Evolutionary conservation across 768 basidiomycete genomes (phyloP), one percentile per base, ranked within the genome.

Genomic region (Ramaria sp.): DNA sequence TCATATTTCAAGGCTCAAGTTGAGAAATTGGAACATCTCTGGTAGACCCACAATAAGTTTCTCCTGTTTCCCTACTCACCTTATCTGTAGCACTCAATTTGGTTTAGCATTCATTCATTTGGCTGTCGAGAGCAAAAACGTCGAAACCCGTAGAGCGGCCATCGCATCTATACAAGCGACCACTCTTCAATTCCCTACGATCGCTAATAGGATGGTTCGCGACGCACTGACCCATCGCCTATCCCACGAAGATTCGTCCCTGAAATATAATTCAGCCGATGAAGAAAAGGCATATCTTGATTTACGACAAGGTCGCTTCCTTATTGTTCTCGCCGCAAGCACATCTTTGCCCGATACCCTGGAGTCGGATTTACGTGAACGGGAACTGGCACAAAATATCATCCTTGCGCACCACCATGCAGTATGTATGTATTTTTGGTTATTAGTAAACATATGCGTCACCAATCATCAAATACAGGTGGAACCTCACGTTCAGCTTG

Each of bases 341-440:
- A 74, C 74, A 0, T 60, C 75, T 2, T 75, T 81, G 52, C 64
- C 63, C 0, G 75, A 76, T 9, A 72, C 71, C 13, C 61, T 74
- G 2, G 75, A 76, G 6, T 51, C 60, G 1, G 59, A 61, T 1
- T 53, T 71, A 8, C 67, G 73, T 50, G 80, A 82, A 58, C 62
- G 66, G 3, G 56, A 78, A 24, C 60, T 87, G 16, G 69, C 76
- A 1, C 70, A 85, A 24, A 68, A 79, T 48, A 58, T 91, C 13
- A 73, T 90, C 16, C 62, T 94, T 34, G 79, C 80, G 0, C 89
- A 95, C 64, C 91, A 94, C 68, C 73, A 78, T 6, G 68, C 69
- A 41, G 71, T 81, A 47, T 72, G 86, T 87, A 50, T 58, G 83
- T 73, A 52, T 16, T 25, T 45, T 28, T 42, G 38, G 9, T 16